These are phyloP conservation scores for Acephala macrosclerotiorum DNA, from an alignment of 2,329 filamentous ascomycete genomes.

Conservation along the genomic window DNA sequence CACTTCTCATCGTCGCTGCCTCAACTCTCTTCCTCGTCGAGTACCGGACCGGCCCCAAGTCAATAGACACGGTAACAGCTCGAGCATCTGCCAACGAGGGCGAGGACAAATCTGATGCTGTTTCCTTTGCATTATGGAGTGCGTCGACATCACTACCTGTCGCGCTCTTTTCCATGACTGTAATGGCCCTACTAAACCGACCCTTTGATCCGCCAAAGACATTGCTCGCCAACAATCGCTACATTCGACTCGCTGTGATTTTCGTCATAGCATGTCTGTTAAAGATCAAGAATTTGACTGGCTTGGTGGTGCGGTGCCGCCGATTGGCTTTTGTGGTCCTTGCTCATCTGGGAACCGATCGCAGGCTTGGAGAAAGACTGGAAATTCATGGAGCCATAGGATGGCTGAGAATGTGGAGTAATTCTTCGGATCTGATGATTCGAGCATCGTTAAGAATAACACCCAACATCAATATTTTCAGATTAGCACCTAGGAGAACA, in stretches of 20 bases:
- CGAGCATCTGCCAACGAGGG: neutral
- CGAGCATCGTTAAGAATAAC: too few species aligned
- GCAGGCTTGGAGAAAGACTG: conserved; percentile 27
- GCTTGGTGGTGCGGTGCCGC: conserved; percentile 22
- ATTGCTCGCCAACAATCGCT: conserved; percentile 26
- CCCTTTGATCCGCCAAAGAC: conserved; percentile 23
- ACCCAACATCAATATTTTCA: too few species aligned
- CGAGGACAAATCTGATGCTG: neutral
- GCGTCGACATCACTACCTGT: conserved; percentile 27
- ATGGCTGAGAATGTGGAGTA: too few species aligned
- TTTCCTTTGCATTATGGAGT: conserved; percentile 22
- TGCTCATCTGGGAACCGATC: conserved; percentile 28
- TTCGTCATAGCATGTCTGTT: conserved; percentile 26
- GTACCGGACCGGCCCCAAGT: neutral
- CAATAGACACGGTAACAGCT: neutral
- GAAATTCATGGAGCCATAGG: conserved; percentile 22
- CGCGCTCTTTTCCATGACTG: conserved; percentile 22
- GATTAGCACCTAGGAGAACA: too few species aligned
- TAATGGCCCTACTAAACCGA: conserved; percentile 25
- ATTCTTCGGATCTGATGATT: too few species aligned
- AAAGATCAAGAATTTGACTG: conserved; percentile 9
- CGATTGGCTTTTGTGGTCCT: conserved; percentile 16
- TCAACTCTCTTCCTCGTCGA: conserved; percentile 27
- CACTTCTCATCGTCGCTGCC: conserved; percentile 28
- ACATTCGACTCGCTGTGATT: conserved; percentile 21